These are phyloP conservation scores for Fusarium bactridioides DNA, from an alignment of 2,329 filamentous ascomycete genomes.

Conservation along the genomic window DNA sequence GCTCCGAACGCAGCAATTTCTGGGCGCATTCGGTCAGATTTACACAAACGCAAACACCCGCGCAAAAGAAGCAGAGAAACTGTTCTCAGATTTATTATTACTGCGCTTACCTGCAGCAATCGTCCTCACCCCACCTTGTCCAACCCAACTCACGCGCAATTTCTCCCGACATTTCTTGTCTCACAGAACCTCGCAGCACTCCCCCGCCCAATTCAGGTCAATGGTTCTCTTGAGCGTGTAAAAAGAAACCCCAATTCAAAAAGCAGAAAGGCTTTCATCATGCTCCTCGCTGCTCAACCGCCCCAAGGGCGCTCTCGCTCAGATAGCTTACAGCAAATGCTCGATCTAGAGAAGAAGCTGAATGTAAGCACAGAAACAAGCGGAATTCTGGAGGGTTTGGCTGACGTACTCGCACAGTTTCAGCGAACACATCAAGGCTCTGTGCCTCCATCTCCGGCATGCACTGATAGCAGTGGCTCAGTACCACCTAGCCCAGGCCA, in stretches of 20 bases:
- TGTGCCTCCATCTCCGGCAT: constrained; percentile 27
- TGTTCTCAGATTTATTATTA: constrained; percentile 5
- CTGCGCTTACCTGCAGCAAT: constrained; percentile 31
- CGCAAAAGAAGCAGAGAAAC: background rate
- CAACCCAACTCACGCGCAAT: constrained; percentile 9
- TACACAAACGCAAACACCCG: constrained; percentile 12
- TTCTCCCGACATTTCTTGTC: constrained; percentile 12
- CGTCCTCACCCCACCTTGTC: constrained; percentile 16
- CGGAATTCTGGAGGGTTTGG: background rate
- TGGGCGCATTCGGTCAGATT: constrained; percentile 12
- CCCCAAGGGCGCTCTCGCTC: constrained; percentile 41
- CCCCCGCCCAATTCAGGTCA: constrained; percentile 4
- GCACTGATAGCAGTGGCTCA: constrained; percentile 17
- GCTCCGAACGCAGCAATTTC: constrained; percentile 6
- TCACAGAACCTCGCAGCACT: constrained; percentile 15
- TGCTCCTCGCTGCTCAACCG: constrained; percentile 25
- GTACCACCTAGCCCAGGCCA: constrained; percentile 31
- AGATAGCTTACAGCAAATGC: constrained; percentile 65
- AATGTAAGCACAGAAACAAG: constrained; percentile 56
- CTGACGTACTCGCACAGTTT: constrained; percentile 21
- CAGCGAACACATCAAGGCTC: constrained; percentile 28
- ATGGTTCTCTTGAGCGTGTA: constrained; percentile 15
- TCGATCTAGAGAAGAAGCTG: constrained; percentile 65
- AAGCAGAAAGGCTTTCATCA: constrained; percentile 4
- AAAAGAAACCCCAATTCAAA: background rate